A percentile compares a stretch with the other conserved stretches of the same genome.
phyloP scores from a whole-genome alignment of 164 flowering plant genomes.

The Macadamia integrifolia region DNA sequence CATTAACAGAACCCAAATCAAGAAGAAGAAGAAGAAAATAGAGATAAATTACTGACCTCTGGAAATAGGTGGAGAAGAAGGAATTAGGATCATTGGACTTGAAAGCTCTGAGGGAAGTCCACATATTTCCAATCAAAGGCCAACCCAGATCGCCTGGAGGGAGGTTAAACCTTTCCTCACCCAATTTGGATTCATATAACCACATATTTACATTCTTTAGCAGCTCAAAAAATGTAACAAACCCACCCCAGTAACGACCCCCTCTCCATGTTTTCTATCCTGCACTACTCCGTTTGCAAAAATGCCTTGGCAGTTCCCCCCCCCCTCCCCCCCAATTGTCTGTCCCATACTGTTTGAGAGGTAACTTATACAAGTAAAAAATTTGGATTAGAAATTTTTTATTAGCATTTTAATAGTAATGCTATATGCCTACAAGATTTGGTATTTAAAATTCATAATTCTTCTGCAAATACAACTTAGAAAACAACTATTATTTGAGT shows the following conservation, averaged over 20 bases:
- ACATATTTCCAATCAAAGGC: constrained; percentile 89
- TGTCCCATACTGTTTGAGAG: no score
- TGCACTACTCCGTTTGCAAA: no score
- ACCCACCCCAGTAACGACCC: constrained; percentile 11
- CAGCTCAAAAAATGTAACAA: constrained; percentile 23
- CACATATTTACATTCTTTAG: constrained; percentile 42
- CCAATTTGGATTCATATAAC: constrained; percentile 48
- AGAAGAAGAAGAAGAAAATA: constrained; percentile 13
- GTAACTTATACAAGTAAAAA: no score
- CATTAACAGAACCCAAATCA: neutral
- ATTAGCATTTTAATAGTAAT: no score
- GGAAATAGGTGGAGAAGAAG: constrained; percentile 46
- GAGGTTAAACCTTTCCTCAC: constrained; percentile 35
- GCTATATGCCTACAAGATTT: no score
- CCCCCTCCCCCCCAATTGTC: no score
- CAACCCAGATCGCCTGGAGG: constrained; percentile 92
- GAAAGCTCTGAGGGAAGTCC: constrained; percentile 73
- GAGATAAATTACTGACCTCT: constrained; percentile 40
- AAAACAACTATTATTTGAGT: no score
- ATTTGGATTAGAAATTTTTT: no score
- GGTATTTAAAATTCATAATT: no score
- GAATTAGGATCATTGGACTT: constrained; percentile 72
- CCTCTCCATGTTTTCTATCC: constrained; percentile 3
- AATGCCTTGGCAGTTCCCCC: no score
- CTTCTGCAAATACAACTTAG: no score